Percentiles rank a stretch among this genome's conserved stretches.
phyloP scores from a whole-genome alignment of 2,329 filamentous ascomycete species.

The Venturia asperata region DNA sequence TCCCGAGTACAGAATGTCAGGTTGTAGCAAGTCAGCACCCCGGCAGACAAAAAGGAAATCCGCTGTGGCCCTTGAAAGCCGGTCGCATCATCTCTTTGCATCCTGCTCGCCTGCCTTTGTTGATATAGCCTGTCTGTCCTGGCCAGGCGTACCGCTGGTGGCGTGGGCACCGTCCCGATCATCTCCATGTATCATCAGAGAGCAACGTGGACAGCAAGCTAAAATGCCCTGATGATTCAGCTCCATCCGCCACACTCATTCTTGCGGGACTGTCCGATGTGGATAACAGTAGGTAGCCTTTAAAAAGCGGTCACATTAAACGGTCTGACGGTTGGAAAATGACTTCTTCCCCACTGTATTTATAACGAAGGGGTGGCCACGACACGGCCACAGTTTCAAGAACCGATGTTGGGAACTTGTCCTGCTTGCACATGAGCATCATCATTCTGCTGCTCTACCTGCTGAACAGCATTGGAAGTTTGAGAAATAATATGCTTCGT shows the following conservation, averaged over 20 bases:
- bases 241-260: neutral
- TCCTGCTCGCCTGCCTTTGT: neutral
- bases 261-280: slow-evolving; percentile 7
- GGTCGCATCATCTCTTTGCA: neutral
- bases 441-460: neutral
- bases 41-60: neutral
- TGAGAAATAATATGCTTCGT: neutral
- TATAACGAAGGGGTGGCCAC: neutral
- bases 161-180: no score
- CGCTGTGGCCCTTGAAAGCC: neutral
- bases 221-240: neutral
- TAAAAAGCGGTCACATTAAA: neutral
- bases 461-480: neutral
- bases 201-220: neutral
- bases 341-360: neutral
- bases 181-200: neutral
- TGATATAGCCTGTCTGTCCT: neutral
- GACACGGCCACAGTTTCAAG: neutral
- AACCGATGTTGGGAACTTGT: neutral
- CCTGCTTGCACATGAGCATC: neutral
- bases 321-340: slow-evolving; percentile 1
- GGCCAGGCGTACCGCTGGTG: no score
- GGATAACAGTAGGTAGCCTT: neutral
- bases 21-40: neutral
- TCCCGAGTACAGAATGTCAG: neutral